phyloP scores from a whole-genome alignment of 176 grass and related monocot genomes.

The Olyra latifolia region DNA sequence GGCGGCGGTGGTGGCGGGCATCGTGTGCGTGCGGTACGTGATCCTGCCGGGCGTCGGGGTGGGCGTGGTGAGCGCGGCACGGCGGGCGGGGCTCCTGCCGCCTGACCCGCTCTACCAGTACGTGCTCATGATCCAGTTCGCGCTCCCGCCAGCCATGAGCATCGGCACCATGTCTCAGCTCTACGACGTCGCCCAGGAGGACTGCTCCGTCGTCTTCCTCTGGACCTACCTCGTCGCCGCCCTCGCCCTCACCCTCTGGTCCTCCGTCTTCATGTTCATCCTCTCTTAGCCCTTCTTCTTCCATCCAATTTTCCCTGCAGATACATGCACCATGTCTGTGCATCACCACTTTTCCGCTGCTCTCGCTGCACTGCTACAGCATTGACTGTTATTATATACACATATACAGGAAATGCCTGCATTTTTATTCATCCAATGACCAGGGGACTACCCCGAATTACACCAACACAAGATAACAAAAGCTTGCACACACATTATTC shows the following conservation, averaged over 20 bases:
- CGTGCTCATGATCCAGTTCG: slow-evolving; percentile 71
- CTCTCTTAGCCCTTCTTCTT: slow-evolving; percentile 1
- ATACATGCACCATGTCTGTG: too few relatives aligned
- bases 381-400: too few relatives aligned
- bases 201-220: slow-evolving; percentile 61
- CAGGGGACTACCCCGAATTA: too few relatives aligned
- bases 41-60: slow-evolving; percentile 57
- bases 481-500: too few relatives aligned
- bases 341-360: too few relatives aligned
- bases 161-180: slow-evolving; percentile 62
- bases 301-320: too few relatives aligned
- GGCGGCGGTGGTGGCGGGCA: slow-evolving; percentile 18
- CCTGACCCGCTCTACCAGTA: slow-evolving; percentile 66
- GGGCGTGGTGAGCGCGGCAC: slow-evolving; percentile 38
- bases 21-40: slow-evolving; percentile 54
- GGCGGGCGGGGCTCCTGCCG: slow-evolving; percentile 49
- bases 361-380: too few relatives aligned
- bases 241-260: slow-evolving; percentile 61
- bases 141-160: slow-evolving; percentile 70
- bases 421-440: too few relatives aligned
- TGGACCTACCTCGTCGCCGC: slow-evolving; percentile 62
- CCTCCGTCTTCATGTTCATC: slow-evolving; percentile 33
- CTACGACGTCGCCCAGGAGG: slow-evolving; percentile 61
- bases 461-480: too few relatives aligned
- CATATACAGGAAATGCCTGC: too few relatives aligned